phyloP scores from a whole-genome alignment of 2,329 filamentous ascomycete genomes.

The Neofusicoccum sp. region DNA sequence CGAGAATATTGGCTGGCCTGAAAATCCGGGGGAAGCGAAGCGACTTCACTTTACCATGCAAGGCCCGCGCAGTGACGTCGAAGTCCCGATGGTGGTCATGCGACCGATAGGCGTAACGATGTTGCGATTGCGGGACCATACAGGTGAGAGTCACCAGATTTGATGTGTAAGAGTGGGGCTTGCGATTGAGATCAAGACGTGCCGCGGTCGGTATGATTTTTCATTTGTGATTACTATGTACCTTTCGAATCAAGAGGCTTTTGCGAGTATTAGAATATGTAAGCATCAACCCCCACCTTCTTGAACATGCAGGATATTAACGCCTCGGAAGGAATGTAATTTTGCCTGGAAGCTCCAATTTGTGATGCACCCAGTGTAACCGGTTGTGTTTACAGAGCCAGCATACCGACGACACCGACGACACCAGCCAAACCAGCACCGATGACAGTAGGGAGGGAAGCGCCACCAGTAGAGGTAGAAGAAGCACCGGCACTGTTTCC shows the following conservation, averaged over 20 bases:
- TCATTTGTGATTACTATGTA: neutral
- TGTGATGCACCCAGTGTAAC: neutral
- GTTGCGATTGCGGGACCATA: neutral
- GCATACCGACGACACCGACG: constrained; percentile 42
- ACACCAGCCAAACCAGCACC: constrained; percentile 42
- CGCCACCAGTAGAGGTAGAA: constrained; percentile 26
- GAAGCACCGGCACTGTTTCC: constrained; percentile 23
- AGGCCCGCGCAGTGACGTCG: neutral
- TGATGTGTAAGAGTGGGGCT: neutral
- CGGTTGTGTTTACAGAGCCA: constrained; percentile 37
- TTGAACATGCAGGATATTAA: neutral
- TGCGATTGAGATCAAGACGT: neutral
- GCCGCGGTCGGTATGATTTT: neutral
- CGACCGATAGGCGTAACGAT: too few species aligned
- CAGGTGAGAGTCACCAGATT: neutral
- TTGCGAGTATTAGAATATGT: neutral
- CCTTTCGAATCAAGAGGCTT: neutral
- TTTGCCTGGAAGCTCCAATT: neutral
- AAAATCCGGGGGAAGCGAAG: neutral
- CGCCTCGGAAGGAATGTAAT: neutral
- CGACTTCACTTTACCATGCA: neutral
- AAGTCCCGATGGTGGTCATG: neutral
- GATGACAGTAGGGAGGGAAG: constrained; percentile 37
- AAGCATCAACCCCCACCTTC: neutral
- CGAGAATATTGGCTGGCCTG: neutral